Evolutionary conservation across 1,284 basidiomycete genomes (phyloP).

Genomic region (Sporisorium reilianum): DNA sequence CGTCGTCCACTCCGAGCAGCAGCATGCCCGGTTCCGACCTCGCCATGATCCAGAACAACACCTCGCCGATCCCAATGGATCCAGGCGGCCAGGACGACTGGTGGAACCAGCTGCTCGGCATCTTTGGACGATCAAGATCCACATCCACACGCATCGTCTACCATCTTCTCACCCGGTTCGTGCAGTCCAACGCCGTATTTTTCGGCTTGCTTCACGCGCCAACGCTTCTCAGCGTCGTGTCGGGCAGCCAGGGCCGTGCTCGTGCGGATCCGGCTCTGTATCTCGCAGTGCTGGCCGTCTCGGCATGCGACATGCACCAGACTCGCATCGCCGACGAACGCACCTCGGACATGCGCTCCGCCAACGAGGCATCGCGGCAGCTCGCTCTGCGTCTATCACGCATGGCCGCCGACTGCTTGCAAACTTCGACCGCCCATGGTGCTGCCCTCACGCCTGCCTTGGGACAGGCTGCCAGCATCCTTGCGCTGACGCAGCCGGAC

Average conservation of each 20-base stretch:
- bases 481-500: conserved; percentile 44
- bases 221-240: conserved; percentile 35
- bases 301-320: conserved; percentile 52
- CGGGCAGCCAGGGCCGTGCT: conserved; percentile 20
- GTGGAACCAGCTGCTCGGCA: conserved; percentile 34
- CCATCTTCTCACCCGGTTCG: conserved; percentile 43
- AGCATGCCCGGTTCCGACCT: conserved; percentile 48
- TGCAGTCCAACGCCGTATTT: conserved; percentile 56
- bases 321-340: conserved; percentile 32
- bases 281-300: conserved; percentile 46
- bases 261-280: conserved; percentile 49
- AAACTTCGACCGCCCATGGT: conserved; percentile 33
- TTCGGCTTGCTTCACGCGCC: conserved; percentile 52
- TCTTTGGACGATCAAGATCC: conserved; percentile 25
- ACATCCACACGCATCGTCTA: conserved; percentile 26
- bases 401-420: conserved; percentile 41
- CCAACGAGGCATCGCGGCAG: conserved; percentile 32
- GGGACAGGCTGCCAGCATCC: conserved; percentile 51
- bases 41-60: conserved; percentile 51
- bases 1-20: conserved; percentile 26
- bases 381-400: conserved; percentile 26
- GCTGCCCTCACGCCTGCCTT: conserved; percentile 29
- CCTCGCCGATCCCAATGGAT: conserved; percentile 33
- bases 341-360: conserved; percentile 41
- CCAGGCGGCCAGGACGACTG: conserved; percentile 34